Evolutionary conservation across 371 early-diverging fungal genomes (phyloP).

Genomic region (Apophysomyces elegans): DNA sequence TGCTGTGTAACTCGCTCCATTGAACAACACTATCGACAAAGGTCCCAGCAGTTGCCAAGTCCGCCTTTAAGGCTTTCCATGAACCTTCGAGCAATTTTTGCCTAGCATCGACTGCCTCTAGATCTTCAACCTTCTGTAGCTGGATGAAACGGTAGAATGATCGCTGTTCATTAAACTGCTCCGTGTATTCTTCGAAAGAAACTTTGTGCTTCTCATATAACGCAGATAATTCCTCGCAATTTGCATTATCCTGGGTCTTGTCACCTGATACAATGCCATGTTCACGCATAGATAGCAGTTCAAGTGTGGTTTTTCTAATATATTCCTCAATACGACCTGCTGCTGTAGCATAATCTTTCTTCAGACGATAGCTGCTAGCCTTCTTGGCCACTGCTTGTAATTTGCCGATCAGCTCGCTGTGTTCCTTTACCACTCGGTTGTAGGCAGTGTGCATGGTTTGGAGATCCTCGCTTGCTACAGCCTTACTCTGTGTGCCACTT

Average conservation of each 20-base stretch:
- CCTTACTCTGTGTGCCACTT: constrained; percentile 5
- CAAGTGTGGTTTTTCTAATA: background rate
- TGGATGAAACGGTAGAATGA: constrained; percentile 17
- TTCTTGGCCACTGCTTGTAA: constrained; percentile 17
- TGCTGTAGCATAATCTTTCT: constrained; percentile 6
- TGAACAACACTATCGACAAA: constrained; percentile 5
- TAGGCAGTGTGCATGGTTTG: constrained; percentile 12
- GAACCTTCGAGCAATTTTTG: constrained; percentile 1
- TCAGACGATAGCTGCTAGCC: constrained; percentile 8
- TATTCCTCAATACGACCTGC: constrained; percentile 5
- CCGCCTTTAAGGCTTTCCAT: background rate
- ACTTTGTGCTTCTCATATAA: background rate
- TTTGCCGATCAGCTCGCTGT: constrained; percentile 2
- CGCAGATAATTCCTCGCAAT: background rate
- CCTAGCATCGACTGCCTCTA: background rate
- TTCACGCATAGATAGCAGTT: constrained; percentile 1
- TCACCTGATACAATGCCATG: constrained; percentile 12
- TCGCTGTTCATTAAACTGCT: constrained; percentile 11
- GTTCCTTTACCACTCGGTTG: constrained; percentile 7
- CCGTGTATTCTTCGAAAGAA: constrained; percentile 9
- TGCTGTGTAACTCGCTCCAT: constrained; percentile 17
- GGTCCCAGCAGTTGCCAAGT: background rate
- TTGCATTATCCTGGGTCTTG: background rate
- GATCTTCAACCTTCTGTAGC: constrained; percentile 12
- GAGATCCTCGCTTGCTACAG: background rate